These are phyloP conservation scores for Ascochyta rabiei DNA, from an alignment of 2,329 filamentous ascomycete species.

Conservation along the genomic window DNA sequence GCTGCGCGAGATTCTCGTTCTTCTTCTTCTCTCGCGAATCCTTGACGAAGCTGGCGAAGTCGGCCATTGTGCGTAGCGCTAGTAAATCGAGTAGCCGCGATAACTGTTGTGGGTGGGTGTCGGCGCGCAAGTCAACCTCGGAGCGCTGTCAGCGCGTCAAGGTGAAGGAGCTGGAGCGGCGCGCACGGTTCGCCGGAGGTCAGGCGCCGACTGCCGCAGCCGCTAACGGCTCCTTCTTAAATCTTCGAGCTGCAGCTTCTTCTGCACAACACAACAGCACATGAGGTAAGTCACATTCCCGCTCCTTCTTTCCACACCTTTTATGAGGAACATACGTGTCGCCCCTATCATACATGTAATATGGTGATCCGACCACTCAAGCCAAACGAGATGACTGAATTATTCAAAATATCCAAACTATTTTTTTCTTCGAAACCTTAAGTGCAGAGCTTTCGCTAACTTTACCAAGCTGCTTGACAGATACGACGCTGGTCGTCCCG, in stretches of 20 bases:
- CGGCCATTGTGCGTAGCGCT: constrained; percentile 24
- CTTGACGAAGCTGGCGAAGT: constrained; percentile 38
- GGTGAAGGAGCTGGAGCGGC: constrained; percentile 9
- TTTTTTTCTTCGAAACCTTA: constrained; percentile 11
- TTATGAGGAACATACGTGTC: constrained; percentile 48
- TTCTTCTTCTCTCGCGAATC: constrained; percentile 69
- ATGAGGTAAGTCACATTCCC: constrained; percentile 38
- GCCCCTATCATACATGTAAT: constrained; percentile 48
- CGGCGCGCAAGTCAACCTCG: constrained; percentile 3
- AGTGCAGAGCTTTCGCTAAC: constrained; percentile 26
- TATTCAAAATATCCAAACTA: constrained; percentile 17
- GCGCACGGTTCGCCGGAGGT: constrained; percentile 14
- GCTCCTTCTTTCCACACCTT: constrained; percentile 9
- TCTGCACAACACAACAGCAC: constrained; percentile 30
- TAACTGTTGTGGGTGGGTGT: constrained; percentile 1
- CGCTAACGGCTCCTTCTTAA: constrained; percentile 17
- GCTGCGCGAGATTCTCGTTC: constrained; percentile 72
- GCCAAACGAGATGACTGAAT: constrained; percentile 50
- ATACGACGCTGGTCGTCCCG: not conserved
- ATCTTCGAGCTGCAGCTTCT: constrained; percentile 23
- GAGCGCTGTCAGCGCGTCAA: constrained; percentile 21
- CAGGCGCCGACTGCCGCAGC: constrained; percentile 5
- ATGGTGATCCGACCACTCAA: constrained; percentile 50
- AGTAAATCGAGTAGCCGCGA: not conserved
- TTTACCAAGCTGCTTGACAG: constrained; percentile 12